Evolutionary conservation across 2,329 filamentous ascomycete species (phyloP).

Genomic region (Paraconiothyrium sp.): DNA sequence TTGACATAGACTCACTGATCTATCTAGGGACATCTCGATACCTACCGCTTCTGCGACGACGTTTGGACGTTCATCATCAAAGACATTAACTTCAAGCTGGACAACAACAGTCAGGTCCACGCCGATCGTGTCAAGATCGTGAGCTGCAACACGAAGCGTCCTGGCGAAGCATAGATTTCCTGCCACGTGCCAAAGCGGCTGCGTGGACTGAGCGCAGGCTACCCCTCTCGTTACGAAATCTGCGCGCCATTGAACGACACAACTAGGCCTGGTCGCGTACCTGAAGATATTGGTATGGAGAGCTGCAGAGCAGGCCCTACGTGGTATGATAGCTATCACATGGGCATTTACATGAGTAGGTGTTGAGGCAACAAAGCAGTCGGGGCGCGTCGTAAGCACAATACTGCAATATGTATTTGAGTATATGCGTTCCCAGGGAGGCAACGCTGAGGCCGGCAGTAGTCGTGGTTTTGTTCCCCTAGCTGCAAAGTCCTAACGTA

Average conservation of each 20-base stretch:
- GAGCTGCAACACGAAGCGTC: conserved; percentile 91
- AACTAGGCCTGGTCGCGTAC: background rate
- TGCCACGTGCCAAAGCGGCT: background rate
- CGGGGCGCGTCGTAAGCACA: background rate
- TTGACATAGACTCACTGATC: conserved; percentile 24
- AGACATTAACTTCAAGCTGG: conserved; percentile 98
- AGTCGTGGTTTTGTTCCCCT: background rate
- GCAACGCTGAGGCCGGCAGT: background rate
- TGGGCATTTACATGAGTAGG: background rate
- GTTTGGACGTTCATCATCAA: conserved; percentile 99
- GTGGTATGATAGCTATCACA: background rate
- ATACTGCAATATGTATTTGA: background rate
- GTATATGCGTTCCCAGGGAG: background rate
- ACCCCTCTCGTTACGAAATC: background rate
- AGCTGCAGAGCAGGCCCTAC: no score
- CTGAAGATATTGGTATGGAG: background rate
- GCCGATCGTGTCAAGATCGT: conserved; percentile 99
- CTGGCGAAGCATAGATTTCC: conserved; percentile 62
- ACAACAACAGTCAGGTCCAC: conserved; percentile 76
- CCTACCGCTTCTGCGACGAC: conserved; percentile 99
- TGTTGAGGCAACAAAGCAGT: background rate
- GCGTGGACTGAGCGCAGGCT: background rate
- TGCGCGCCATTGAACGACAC: background rate
- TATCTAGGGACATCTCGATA: conserved; percentile 88
- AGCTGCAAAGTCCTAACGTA: background rate